Evolutionary conservation across 495 filamentous ascomycete species (phyloP), one percentile per base, ranked within the genome.

Genomic region (Talaromyces trachyspermus): DNA sequence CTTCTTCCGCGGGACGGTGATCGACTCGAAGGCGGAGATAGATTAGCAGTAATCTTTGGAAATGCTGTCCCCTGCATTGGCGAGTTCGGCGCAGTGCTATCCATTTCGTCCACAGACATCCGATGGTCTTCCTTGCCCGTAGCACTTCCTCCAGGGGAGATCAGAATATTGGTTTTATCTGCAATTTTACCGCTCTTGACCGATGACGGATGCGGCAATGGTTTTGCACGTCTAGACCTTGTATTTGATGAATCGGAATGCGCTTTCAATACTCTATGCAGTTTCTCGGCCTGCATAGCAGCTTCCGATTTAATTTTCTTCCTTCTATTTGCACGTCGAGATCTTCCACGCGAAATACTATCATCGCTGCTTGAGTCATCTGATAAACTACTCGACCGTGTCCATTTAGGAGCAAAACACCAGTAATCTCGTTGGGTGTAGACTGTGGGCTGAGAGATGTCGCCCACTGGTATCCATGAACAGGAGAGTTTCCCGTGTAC

Each of bases 21-120:
- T 27, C 76, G 69, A 50, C 76, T 81, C 4, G 63, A 66, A 2
- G 75, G 69, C 8, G 73, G 66, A 15, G 76, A 79, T 12, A 79
- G 42, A 51, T 78, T 77, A 27, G 73, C 74, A 9, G 75, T 69
- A 51, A 81, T 77, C 49, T 76, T 79, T 4, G 78, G 78, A 44
- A 79, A 70, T 39, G 72, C 71, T n/a, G 60, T 52, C 15, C 59
- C 43, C 10, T 64, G 57, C n/a, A 59, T 52, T 14, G 74, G 72
- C 43, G 75, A 74, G 49, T 64, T 72, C 11, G 75, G 69, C 18
- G 63, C 68, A 7, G 66, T 75, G 42, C 57, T 64, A 32, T 76
- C 74, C 41, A 69, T 56, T 14, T 63, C 75, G 19, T 77, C 72
- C 2, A 72, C 53, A 19, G 73, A 76, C 43, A 63, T 61, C 27